Evolutionary conservation across 1,284 basidiomycete species (phyloP), one percentile per base, ranked within the genome.

Genomic region (Coniferiporia sulphurascens): DNA sequence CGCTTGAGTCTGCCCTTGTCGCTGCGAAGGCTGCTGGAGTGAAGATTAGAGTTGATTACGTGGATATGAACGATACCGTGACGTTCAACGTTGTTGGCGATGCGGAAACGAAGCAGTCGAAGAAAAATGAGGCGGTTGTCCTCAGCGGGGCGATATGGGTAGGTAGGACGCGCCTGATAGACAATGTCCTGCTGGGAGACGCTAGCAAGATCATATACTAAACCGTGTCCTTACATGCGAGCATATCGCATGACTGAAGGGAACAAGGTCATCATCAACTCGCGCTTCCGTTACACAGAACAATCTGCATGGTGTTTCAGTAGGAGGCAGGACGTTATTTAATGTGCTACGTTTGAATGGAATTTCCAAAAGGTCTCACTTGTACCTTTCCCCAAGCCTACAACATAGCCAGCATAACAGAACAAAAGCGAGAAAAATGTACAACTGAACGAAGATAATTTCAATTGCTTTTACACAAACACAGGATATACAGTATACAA

Each of bases 131-230:
- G 68, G 75, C 32, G 77, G 87, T 1, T 34, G 84, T 98, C 9
- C 68, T 98, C 59, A 95, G 92, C 65, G 96, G 94, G 1, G 95
- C 95, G 13, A 71, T 97, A 63, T 91, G 89, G 82, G 82, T 98
- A 2, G 93, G 93, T 48, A 82, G 80, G 69, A 98, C 95, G 38
- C 79, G 96, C 64, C 71, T 99, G 67, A 98, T 99, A 54, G 96
- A 99, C 72, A 99, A 99, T 71, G 72, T 98, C 44, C 74, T 96
- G 46, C 72, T 96, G 1, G 92, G 89, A 0, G 76, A 83, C 57
- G 56, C 56, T n/a, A 56, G 60, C 49, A 63, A 54, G 21, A 65
- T 69, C 46, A 17, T 69, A 27, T 63, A 57, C 43, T 65, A 45
- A 64, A n/a, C 3, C 27, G 32, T 1, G 19, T 8, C 19, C 44